Evolutionary conservation across 345 rosid species (phyloP), one percentile per base, ranked within the genome.

Genomic region (Streptanthus diversifolius): DNA sequence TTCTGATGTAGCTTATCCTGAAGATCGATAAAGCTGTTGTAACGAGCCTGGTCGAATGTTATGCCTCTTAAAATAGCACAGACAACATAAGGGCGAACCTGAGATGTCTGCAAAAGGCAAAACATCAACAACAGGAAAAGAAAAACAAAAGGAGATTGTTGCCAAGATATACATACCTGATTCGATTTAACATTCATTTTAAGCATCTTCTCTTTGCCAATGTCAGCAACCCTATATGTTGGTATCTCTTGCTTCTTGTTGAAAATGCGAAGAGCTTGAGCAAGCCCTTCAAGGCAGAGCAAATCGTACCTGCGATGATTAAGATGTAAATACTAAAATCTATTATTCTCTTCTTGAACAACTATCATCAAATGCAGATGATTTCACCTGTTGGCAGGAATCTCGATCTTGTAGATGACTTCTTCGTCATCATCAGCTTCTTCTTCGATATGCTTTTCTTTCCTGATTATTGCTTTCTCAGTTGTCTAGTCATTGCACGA

Each of bases 1-100:
- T 92, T 95, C 65, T 91, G 93, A 82, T 91, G 98, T 53, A 95
- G 88, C 86, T 90, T 95, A 51, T 95, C 99, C 82, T 95, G 99
- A 58, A 95, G 93, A 80, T 92, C 97, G 48, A 91, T 91, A 73
- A 95, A 95, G 83, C 99, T 95, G 74, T 92, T 90, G 75, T 91
- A 90, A 15, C 87, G 88, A 29, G 89, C 92, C 80, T 95, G 92
- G 64, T 91, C 88, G 76, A 95, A 90, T 5, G 85, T 83, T 27
- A 91, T 76, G 63, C 87, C 91, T 75, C 98, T 86, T 71, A 93
- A 76, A 80, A 91, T 87, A 72, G 93, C 98, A 89, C 97, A 90
- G 48, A 87, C 93, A 69, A 93, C 51, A 60, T 49, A 81, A 1
- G 93, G 93, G 7, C 93, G 90, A 62, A 91, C 77, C 66, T 56